A percentile compares a stretch with the other conserved stretches of the same genome.
Evolutionary conservation across 2,329 filamentous ascomycete genomes (phyloP).

Genomic region (Cadophora sp.): DNA sequence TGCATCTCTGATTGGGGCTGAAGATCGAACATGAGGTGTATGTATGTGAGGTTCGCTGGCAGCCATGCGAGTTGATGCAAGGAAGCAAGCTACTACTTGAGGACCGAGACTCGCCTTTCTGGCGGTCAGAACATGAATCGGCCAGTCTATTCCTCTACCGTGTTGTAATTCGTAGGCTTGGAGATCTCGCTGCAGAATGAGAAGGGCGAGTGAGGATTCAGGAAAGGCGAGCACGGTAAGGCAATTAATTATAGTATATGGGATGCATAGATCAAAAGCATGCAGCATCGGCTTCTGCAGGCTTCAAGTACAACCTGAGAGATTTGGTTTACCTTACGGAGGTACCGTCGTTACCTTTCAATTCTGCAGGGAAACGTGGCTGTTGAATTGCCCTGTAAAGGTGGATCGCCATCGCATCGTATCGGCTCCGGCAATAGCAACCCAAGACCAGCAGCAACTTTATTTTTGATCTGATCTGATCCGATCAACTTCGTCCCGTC

Average conservation of each 20-base stretch:
- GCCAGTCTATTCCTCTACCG: neutral
- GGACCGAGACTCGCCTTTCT: neutral
- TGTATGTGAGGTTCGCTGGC: neutral
- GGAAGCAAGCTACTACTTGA: neutral
- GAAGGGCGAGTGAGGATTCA: neutral
- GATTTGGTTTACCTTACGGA: neutral
- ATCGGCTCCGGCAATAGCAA: neutral
- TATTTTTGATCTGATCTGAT: conserved; percentile 8
- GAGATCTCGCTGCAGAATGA: neutral
- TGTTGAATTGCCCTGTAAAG: conserved; percentile 8
- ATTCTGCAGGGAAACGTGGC: conserved; percentile 11
- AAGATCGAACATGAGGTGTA: neutral
- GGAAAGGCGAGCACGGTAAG: too few species aligned
- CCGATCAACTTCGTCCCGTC: neutral
- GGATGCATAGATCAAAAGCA: too few species aligned
- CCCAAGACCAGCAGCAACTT: neutral
- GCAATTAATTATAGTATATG: neutral
- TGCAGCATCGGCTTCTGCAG: neutral
- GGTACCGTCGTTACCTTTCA: neutral
- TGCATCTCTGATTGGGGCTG: conserved; percentile 12
- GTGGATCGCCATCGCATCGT: neutral
- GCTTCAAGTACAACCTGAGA: neutral
- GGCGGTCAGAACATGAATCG: neutral
- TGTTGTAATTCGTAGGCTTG: neutral
- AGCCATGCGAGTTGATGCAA: neutral